Base-by-base conservation (phyloP, 331 rosid genomes). In the Dryas integrifolia region DNA sequence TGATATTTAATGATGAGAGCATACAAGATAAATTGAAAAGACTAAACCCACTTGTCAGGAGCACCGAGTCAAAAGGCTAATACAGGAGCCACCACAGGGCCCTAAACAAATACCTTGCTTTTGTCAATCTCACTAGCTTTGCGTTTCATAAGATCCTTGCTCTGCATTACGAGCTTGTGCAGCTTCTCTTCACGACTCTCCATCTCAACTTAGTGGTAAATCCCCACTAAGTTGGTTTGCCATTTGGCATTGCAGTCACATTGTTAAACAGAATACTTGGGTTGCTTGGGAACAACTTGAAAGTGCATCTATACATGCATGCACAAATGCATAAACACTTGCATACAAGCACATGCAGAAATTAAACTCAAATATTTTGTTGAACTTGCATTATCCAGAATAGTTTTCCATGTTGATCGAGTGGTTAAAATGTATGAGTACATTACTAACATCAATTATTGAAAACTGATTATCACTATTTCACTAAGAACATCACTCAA, bases 121-220 rank as follows among this genome's bases (percentile, higher is more conserved):
- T 94, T 94, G 85, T 94, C 97, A 82, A 94, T 91, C 86, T 94
- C 98, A 84, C 87, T 94, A 70, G 97, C 98, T 83, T 94, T 94
- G 51, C 92, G 92, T 84, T 89, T 94, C 98, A 94, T 94, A 69
- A 84, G 84, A 84, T 94, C 98, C 92, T 94, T 91, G 88, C 96
- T 94, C 83, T 89, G 92, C 96, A 84, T 46, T 53, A 94, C 96
- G 76, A 91, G 84, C 83, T 91, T 94, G 87, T 91, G 96, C 85
- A 94, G 77, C 87, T 89, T 94, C 92, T 94, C 98, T 83, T 94
- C 97, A 49, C 88, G 96, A 85, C 97, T 91, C 88, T 94, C 96
- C 97, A 89, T 93, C 82, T 91, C 94, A 78, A 57, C 53, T 56
- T 2, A 57, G 0, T 5, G 44, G 41, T 30, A 13, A 35, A 39